phyloP scores from a whole-genome alignment of 2,329 filamentous ascomycete genomes.

The Karstenula rhodostoma region DNA sequence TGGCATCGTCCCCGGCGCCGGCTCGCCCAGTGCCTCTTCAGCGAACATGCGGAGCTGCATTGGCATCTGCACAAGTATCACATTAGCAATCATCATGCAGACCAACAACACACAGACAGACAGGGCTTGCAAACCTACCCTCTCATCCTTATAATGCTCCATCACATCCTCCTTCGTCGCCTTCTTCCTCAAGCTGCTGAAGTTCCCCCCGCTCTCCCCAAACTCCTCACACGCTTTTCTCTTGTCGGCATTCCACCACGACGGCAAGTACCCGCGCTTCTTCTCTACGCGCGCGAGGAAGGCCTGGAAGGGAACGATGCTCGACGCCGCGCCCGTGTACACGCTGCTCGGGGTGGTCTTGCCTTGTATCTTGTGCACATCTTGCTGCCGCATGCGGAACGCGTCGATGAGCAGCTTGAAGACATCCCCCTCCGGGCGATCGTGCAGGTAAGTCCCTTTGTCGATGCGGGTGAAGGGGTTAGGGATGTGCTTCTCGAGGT shows the following conservation, averaged over 20 bases:
- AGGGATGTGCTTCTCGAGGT: constrained; percentile 27
- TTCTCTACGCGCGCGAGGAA: constrained; percentile 26
- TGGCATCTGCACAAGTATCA: constrained; percentile 21
- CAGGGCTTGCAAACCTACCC: not conserved
- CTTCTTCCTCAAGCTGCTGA: constrained; percentile 24
- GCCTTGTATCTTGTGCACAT: constrained; percentile 27
- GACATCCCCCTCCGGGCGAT: constrained; percentile 33
- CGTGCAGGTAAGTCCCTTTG: constrained; percentile 33
- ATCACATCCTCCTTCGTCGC: constrained; percentile 29
- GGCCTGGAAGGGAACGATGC: constrained; percentile 27
- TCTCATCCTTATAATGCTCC: constrained; percentile 30
- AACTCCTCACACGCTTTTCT: constrained; percentile 29
- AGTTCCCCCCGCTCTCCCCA: constrained; percentile 24
- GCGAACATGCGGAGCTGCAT: constrained; percentile 41
- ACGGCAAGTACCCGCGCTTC: constrained; percentile 26
- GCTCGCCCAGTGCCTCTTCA: constrained; percentile 27
- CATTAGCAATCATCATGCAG: too few relatives aligned
- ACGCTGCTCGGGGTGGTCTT: constrained; percentile 24
- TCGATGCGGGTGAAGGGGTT: constrained; percentile 36
- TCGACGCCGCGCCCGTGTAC: constrained; percentile 26
- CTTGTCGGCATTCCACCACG: constrained; percentile 35
- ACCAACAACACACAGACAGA: too few relatives aligned
- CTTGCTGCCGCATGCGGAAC: constrained; percentile 36
- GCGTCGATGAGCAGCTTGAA: constrained; percentile 43
- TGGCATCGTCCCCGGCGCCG: constrained; percentile 23